Percentiles rank a stretch among this genome's conserved stretches.
Conservation (phyloP, 106 monocot species). For the Dendrobium chrysotoxum region DNA sequence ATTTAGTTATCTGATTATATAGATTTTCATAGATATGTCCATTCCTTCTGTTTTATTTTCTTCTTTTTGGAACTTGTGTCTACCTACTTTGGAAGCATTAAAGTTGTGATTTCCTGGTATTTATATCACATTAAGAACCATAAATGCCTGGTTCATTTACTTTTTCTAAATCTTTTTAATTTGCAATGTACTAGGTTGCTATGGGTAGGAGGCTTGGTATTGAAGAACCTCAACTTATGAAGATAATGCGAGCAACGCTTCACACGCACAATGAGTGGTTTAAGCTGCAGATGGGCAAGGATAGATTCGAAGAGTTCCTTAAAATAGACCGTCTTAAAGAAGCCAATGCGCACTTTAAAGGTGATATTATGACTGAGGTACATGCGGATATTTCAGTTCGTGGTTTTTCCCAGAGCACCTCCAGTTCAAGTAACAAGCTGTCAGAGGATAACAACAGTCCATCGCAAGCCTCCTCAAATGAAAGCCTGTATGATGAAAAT, state of each 20-base stretch:
- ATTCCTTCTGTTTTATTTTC: background rate
- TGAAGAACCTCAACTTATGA: conserved; percentile 95
- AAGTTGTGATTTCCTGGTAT: background rate
- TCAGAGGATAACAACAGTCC: conserved; percentile 60
- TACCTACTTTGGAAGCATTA: background rate
- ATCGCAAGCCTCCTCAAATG: conserved; percentile 42
- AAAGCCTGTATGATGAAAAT: conserved; percentile 58
- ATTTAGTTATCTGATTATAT: background rate
- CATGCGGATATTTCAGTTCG: conserved; percentile 32
- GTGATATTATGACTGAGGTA: conserved; percentile 18
- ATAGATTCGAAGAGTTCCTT: conserved; percentile 73
- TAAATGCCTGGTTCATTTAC: background rate
- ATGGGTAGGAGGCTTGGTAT: conserved; percentile 72
- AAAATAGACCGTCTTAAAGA: conserved; percentile 79
- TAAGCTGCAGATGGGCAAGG: conserved; percentile 98
- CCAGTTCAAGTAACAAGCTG: conserved; percentile 48
- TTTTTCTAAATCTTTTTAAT: background rate
- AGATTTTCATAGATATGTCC: background rate
- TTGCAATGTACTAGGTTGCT: conserved; percentile 53
- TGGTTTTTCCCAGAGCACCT: conserved; percentile 46
- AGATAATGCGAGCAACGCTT: conserved; percentile 76
- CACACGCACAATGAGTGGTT: conserved; percentile 91
- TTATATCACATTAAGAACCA: background rate
- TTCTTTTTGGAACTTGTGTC: background rate
- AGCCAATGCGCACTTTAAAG: conserved; percentile 21